These are phyloP conservation scores for Salix arbutifolia DNA, from an alignment of 345 rosid genomes.

Conservation along the genomic window DNA sequence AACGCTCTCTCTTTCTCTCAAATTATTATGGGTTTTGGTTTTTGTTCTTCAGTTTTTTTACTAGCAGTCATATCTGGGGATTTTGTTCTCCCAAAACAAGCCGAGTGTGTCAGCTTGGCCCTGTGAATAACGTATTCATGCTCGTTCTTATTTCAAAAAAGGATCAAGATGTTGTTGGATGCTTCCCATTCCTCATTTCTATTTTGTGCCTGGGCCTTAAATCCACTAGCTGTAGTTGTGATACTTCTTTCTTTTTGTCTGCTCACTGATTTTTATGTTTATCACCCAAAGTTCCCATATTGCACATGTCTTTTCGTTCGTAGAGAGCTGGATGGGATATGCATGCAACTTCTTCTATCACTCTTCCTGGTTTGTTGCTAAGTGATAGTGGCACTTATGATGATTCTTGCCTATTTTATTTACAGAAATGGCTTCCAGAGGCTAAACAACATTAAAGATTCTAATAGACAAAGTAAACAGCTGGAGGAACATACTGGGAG, in stretches of 20 bases:
- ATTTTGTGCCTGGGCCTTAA: neutral
- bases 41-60: no score
- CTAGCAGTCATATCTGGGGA: no score
- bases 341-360: no score
- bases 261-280: neutral
- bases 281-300: neutral
- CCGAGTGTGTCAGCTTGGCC: no score
- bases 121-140: no score
- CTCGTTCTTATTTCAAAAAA: no score
- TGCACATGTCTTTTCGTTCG: neutral
- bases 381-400: neutral
- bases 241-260: neutral
- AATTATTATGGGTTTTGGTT: no score
- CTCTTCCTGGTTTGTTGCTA: no score
- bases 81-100: no score
- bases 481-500: slow-evolving; percentile 87
- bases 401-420: neutral
- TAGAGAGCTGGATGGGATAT: neutral
- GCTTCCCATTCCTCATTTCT: no score
- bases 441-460: slow-evolving; percentile 92
- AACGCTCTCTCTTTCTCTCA: no score
- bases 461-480: slow-evolving; percentile 89
- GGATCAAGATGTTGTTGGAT: no score
- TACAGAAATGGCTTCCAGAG: slow-evolving; percentile 97
- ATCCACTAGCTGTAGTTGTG: neutral